Percentiles rank a stretch among this genome's conserved stretches.
phyloP scores from a whole-genome alignment of 164 flowering plant species.

The Liriodendron chinense region DNA sequence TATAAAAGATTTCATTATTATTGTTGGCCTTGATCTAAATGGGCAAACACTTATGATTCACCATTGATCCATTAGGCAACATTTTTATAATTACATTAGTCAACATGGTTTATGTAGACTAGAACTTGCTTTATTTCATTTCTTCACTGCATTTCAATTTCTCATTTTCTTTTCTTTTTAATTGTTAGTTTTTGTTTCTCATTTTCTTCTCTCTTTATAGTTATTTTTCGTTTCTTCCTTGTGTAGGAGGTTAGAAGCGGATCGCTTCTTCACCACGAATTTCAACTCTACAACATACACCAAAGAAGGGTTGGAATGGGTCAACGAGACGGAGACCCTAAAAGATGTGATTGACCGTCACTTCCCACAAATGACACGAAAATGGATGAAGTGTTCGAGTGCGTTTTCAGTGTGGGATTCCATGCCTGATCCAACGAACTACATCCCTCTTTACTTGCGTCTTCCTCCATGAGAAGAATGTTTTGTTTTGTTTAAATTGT shows the following conservation, averaged over 20 bases:
- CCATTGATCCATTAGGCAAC: no score
- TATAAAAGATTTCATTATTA: no score
- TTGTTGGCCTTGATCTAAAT: no score
- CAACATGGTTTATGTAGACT: no score
- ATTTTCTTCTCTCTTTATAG: no score
- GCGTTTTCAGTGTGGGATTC: constrained; percentile 58
- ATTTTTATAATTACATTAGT: no score
- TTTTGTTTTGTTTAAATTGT: background rate
- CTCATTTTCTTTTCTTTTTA: no score
- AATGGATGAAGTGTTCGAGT: constrained; percentile 52
- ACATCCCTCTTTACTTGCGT: constrained; percentile 41
- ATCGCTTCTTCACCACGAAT: constrained; percentile 54
- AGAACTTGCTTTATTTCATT: no score
- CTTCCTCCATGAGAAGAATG: constrained; percentile 18
- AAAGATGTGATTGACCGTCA: constrained; percentile 50
- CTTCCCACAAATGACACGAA: constrained; percentile 41
- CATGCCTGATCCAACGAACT: constrained; percentile 23
- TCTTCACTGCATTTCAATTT: no score
- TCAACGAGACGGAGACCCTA: constrained; percentile 46
- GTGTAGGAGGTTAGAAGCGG: constrained; percentile 54
- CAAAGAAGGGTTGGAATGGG: constrained; percentile 46
- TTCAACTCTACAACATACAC: constrained; percentile 44
- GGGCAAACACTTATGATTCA: no score
- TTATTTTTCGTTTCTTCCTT: background rate
- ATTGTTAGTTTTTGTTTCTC: no score